Evolutionary conservation across 257 asterid species (phyloP).

Genomic region (Eucommia ulmoides): DNA sequence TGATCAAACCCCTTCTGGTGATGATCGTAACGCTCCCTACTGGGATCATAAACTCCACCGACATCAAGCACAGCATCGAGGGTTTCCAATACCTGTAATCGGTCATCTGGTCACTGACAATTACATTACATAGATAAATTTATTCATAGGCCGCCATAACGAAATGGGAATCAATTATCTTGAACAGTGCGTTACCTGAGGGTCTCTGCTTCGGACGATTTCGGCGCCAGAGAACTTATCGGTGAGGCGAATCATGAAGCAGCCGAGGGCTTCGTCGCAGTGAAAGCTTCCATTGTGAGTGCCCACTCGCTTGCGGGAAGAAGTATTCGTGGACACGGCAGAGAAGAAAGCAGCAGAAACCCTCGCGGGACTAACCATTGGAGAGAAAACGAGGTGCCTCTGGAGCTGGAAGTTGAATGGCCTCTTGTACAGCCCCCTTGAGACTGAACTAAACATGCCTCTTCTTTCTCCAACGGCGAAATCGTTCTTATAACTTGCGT

Average conservation of each 20-base stretch:
- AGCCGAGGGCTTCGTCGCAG: slow-evolving; percentile 95
- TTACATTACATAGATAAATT: too few relatives aligned
- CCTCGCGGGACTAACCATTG: slow-evolving; percentile 31
- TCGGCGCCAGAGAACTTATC: slow-evolving; percentile 50
- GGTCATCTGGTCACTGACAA: too few relatives aligned
- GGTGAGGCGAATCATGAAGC: slow-evolving; percentile 93
- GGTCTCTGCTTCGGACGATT: slow-evolving; percentile 74
- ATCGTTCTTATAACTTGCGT: too few relatives aligned
- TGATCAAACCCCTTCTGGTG: slow-evolving; percentile 86
- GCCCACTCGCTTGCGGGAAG: slow-evolving; percentile 48
- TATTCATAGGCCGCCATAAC: too few relatives aligned
- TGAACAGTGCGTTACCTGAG: too few relatives aligned
- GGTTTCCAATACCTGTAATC: slow-evolving; percentile 52
- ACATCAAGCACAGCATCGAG: slow-evolving; percentile 94
- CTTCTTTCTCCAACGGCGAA: too few relatives aligned
- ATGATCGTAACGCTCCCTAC: slow-evolving; percentile 64
- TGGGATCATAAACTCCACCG: slow-evolving; percentile 76
- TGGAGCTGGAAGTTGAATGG: slow-evolving; percentile 18
- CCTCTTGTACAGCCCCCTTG: slow-evolving; percentile 19
- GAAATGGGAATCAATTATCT: too few relatives aligned
- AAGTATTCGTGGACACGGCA: slow-evolving; percentile 1
- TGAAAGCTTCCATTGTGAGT: slow-evolving; percentile 96
- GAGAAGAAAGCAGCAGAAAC: slow-evolving; percentile 18
- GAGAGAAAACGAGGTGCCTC: slow-evolving; percentile 9
- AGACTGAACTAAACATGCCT: too few relatives aligned